A percentile compares a stretch with the other conserved stretches of the same genome.
phyloP scores from a whole-genome alignment of 1,284 basidiomycete species.

The Salmacisia buchloeana region DNA sequence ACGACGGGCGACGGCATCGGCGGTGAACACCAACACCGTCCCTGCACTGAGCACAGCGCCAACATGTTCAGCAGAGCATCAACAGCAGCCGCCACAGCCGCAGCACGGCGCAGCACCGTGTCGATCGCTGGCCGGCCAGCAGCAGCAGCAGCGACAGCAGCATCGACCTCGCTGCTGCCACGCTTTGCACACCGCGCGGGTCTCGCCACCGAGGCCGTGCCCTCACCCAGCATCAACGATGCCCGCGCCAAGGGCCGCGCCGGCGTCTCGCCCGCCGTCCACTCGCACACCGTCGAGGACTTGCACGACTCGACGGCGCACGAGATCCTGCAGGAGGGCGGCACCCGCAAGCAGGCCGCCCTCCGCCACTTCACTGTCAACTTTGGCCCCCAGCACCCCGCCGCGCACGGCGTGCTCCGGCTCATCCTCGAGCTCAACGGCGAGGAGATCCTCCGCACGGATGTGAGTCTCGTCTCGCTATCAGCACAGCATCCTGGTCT shows the following conservation, averaged over 20 bases:
- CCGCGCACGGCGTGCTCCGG: conserved; percentile 95
- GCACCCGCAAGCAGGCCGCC: conserved; percentile 67
- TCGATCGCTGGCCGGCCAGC: too few species aligned
- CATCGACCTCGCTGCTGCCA: not conserved
- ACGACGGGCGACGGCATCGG: too few species aligned
- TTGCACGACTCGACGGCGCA: conserved; percentile 70
- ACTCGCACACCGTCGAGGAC: conserved; percentile 39
- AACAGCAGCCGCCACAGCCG: too few species aligned
- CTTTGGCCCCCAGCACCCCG: conserved; percentile 78
- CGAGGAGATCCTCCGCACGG: conserved; percentile 58
- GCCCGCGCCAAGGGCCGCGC: not conserved
- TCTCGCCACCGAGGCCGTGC: not conserved
- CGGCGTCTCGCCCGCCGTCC: conserved; percentile 1
- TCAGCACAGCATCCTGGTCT: not conserved
- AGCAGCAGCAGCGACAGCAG: not conserved
- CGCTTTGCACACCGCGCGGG: not conserved
- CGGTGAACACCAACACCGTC: too few species aligned
- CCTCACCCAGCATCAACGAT: not conserved
- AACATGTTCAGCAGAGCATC: too few species aligned
- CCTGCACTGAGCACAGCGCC: too few species aligned
- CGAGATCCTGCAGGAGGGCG: conserved; percentile 71
- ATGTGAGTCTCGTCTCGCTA: conserved; percentile 21
- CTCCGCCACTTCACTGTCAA: conserved; percentile 58
- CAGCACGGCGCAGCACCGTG: too few species aligned
- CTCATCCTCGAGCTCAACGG: conserved; percentile 97